Percentiles rank a stretch among this genome's conserved stretches.
Evolutionary conservation across 805 yeast species (phyloP).

Genomic region (Aciculoconidium aculeatum): DNA sequence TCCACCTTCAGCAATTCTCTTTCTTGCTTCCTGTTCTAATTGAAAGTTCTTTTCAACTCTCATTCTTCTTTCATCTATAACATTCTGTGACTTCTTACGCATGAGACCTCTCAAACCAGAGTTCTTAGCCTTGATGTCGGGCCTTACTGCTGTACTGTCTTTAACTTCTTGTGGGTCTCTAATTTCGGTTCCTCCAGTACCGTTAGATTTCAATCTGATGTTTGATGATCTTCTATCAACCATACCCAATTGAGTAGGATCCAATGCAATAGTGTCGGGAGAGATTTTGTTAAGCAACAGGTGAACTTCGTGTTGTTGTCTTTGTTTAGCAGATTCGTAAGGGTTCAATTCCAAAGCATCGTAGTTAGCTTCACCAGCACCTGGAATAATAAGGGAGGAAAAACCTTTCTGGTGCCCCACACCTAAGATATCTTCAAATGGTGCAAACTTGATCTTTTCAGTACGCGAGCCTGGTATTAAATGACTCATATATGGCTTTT

Average conservation of each 20-base stretch:
- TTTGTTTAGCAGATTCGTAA: slow-evolving; percentile 82
- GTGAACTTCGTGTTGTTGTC: slow-evolving; percentile 90
- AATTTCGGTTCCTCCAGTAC: slow-evolving; percentile 6
- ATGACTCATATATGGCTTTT: slow-evolving; percentile 89
- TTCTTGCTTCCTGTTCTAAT: slow-evolving; percentile 67
- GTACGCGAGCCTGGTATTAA: slow-evolving; percentile 72
- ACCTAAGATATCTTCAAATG: slow-evolving; percentile 94
- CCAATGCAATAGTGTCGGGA: slow-evolving; percentile 88
- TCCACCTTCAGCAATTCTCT: slow-evolving; percentile 39
- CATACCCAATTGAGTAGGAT: slow-evolving; percentile 81
- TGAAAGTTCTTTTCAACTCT: slow-evolving; percentile 70
- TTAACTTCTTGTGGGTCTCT: slow-evolving; percentile 34
- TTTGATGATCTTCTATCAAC: slow-evolving; percentile 66
- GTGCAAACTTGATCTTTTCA: slow-evolving; percentile 68
- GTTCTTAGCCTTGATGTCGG: slow-evolving; percentile 72
- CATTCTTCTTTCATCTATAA: slow-evolving; percentile 77
- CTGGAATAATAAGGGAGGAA: slow-evolving; percentile 75
- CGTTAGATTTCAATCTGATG: slow-evolving; percentile 50
- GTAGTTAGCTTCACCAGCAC: slow-evolving; percentile 96
- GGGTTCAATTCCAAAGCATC: slow-evolving; percentile 94
- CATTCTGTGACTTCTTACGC: slow-evolving; percentile 80
- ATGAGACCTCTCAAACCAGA: slow-evolving; percentile 75
- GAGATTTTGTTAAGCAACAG: slow-evolving; percentile 78
- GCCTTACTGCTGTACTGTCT: slow-evolving; percentile 51
- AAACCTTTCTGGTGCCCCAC: slow-evolving; percentile 59